Percentiles rank a stretch among this genome's conserved stretches.
phyloP scores from a whole-genome alignment of 225 moss, liverwort and hornwort species.

The Physcomitrium patens region DNA sequence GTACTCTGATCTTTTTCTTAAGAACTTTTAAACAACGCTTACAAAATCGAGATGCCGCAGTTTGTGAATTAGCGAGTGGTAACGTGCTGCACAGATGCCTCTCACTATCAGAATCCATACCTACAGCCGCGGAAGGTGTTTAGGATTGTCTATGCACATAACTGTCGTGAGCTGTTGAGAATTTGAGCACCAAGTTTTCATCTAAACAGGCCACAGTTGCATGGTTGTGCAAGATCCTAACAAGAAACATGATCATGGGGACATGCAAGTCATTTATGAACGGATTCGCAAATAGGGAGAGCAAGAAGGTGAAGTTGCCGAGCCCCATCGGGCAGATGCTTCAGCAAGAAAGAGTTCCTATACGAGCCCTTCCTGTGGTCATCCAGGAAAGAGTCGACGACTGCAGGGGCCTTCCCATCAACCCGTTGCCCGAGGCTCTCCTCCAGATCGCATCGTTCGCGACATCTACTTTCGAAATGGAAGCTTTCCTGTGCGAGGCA shows the following conservation, averaged over 20 bases:
- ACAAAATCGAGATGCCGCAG: background rate
- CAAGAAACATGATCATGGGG: conserved; percentile 59
- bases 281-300: conserved; percentile 68
- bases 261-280: conserved; percentile 82
- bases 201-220: conserved; percentile 57
- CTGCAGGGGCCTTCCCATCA: conserved; percentile 41
- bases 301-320: conserved; percentile 65
- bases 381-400: conserved; percentile 55
- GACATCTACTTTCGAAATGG: conserved; percentile 87
- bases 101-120: background rate
- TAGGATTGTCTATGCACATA: background rate
- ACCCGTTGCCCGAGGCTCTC: conserved; percentile 30
- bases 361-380: conserved; percentile 63
- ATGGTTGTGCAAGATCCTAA: conserved; percentile 97
- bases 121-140: background rate
- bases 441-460: conserved; percentile 68
- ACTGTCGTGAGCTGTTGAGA: background rate
- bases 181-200: conserved; percentile 14
- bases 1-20: conserved; percentile 32
- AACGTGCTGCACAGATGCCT: no score
- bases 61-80: background rate
- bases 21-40: background rate
- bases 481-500: conserved; percentile 74
- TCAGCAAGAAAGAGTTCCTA: conserved; percentile 46
- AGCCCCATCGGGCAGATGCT: conserved; percentile 52